Evolutionary conservation across 2,329 filamentous ascomycete species (phyloP).

Genomic region (Pseudocercospora vitis): DNA sequence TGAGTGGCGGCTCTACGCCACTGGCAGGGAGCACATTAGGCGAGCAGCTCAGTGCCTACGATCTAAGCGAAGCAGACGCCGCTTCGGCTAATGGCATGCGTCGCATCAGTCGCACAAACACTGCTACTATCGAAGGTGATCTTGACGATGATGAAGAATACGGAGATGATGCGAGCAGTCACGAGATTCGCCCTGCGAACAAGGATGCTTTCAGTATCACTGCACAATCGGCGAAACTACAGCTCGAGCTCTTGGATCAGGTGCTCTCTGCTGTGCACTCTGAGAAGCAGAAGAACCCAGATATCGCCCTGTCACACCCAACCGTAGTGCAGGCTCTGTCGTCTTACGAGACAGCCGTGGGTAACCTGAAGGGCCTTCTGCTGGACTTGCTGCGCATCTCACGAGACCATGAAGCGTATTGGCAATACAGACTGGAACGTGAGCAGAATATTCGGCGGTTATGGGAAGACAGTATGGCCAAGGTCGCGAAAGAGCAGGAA

Average conservation of each 20-base stretch:
- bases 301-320: constrained; percentile 71
- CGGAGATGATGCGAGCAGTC: constrained; percentile 75
- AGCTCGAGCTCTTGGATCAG: constrained; percentile 84
- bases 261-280: constrained; percentile 78
- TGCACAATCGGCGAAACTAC: constrained; percentile 87
- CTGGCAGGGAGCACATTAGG: constrained; percentile 49
- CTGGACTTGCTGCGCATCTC: constrained; percentile 89
- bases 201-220: constrained; percentile 98
- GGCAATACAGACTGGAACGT: constrained; percentile 91
- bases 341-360: constrained; percentile 87
- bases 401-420: constrained; percentile 89
- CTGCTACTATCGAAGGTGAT: constrained; percentile 57
- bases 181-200: constrained; percentile 68
- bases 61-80: constrained; percentile 57
- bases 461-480: constrained; percentile 99
- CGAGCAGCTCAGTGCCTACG: constrained; percentile 61
- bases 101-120: constrained; percentile 52
- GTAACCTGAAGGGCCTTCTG: constrained; percentile 79
- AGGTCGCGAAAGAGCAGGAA: constrained; percentile 93
- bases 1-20: constrained; percentile 43
- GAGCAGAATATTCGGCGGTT: constrained; percentile 89
- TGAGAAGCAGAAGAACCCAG: constrained; percentile 69
- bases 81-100: constrained; percentile 43
- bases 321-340: constrained; percentile 73
- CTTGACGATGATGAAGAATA: constrained; percentile 68